Base-by-base conservation (phyloP, 1,284 basidiomycete genomes). In the Ceratobasidium sp. region DNA sequence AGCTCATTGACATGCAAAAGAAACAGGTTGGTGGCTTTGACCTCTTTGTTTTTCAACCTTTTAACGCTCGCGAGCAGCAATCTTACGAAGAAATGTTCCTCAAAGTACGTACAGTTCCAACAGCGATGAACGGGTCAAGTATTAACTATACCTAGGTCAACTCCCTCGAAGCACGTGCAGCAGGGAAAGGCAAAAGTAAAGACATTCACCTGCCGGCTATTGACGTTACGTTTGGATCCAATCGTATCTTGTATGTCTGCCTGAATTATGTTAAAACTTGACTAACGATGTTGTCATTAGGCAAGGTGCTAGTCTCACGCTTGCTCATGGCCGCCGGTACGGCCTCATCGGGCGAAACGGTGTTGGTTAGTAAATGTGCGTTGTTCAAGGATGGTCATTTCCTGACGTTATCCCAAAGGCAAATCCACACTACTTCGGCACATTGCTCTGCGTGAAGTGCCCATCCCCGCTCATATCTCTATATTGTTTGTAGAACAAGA, bases 401-500 rank as follows among this genome's bases (percentile, higher is more conserved):
- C 13, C 27, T 59, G 59, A 49, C 64, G 63, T n/a, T 6, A 74
- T 88, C 93, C 95, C 91, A 91, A 98, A 79, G 98, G 97, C 84
- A 99, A 99, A 85, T 98, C 96, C 24, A 98, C 98, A 1, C 86
- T 99, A n/a, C 86, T 99, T 43, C 91, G 96, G 62, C 92, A 98
- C 81, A 95, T 99, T 80, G 94, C 98, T 0, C 87, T 99, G 84
- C 90, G 98, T 80, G 98, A 99, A 80, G 91, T 99, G 13, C 91
- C 95, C 11, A 92, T 98, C 75, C 95, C 96, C 11, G 85, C 93
- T 0, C 93, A 98, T 81, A 98, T 99, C 80, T 96, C 95, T 0
- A 96, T 99, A 76, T 86, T 99, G 39, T 98, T 99, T 80, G 98
- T 99, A 76, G 98, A 99, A 82, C 98, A 99, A 84, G 98, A 99